A percentile compares a stretch with the other conserved stretches of the same genome.
Evolutionary conservation across 139 green algal species (phyloP).

Genomic region (Diplosphaera chodatii): DNA sequence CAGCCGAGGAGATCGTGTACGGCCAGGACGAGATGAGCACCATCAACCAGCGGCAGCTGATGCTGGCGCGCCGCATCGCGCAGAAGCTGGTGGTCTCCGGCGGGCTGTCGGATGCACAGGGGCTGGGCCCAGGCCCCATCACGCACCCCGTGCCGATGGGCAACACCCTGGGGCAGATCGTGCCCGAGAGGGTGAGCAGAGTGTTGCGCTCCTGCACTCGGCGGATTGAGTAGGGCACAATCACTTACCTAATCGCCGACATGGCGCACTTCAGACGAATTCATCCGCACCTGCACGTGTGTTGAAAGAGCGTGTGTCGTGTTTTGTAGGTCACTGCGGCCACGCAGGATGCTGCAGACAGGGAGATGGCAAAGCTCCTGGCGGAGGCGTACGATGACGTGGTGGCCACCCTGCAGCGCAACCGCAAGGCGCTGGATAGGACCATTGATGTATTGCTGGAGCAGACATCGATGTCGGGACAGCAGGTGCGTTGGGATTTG

Average conservation of each 20-base stretch:
- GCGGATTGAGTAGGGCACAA: no score
- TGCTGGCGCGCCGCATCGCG: slow-evolving; percentile 48
- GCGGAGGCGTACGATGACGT: slow-evolving; percentile 46
- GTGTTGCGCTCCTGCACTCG: no score
- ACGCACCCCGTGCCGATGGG: slow-evolving; percentile 6
- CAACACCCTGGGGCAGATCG: slow-evolving; percentile 10
- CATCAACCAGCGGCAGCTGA: slow-evolving; percentile 52
- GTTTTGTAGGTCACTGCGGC: slow-evolving; percentile 15
- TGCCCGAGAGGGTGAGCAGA: slow-evolving; percentile 14
- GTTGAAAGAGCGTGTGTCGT: not conserved
- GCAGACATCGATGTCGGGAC: slow-evolving; percentile 22
- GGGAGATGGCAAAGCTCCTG: slow-evolving; percentile 58
- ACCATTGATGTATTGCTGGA: slow-evolving; percentile 30
- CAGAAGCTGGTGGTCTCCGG: slow-evolving; percentile 48
- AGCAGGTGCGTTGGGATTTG: slow-evolving; percentile 10
- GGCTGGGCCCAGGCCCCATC: slow-evolving; percentile 23
- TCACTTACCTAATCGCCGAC: no score
- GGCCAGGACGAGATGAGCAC: slow-evolving; percentile 51
- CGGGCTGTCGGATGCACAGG: slow-evolving; percentile 28
- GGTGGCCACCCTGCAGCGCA: slow-evolving; percentile 50
- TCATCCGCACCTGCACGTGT: no score
- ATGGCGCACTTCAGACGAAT: no score
- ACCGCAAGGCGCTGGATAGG: slow-evolving; percentile 46
- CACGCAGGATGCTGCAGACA: slow-evolving; percentile 35
- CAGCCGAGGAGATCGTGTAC: slow-evolving; percentile 58